phyloP scores from a whole-genome alignment of 176 grass and related monocot genomes.

The Oropetium thomaeum region DNA sequence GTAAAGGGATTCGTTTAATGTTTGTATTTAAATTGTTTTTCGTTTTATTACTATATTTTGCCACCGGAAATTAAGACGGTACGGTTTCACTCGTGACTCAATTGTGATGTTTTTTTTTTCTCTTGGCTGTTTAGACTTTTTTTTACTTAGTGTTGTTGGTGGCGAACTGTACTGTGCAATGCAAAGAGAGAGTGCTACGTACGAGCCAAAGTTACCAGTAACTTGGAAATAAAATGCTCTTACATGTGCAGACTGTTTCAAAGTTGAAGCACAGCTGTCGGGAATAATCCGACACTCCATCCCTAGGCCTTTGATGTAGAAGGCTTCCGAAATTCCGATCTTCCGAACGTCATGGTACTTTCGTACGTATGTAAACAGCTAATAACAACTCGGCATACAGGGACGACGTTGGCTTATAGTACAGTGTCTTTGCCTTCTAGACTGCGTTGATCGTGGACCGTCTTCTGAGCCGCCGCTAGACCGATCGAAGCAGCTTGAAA shows the following conservation, averaged over 20 bases:
- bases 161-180: too few relatives aligned
- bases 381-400: not conserved
- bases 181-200: too few relatives aligned
- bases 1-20: too few relatives aligned
- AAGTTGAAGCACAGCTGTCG: not conserved
- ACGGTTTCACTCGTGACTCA: too few relatives aligned
- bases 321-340: not conserved
- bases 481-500: not conserved
- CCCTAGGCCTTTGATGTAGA: not conserved
- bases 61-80: too few relatives aligned
- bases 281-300: not conserved
- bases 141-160: too few relatives aligned
- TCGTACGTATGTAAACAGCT: not conserved
- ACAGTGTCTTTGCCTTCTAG: too few relatives aligned
- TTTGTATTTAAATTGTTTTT: too few relatives aligned
- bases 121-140: too few relatives aligned
- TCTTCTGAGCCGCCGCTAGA: not conserved
- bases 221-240: not conserved
- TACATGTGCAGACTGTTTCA: not conserved
- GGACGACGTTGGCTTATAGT: not conserved
- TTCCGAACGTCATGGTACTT: not conserved
- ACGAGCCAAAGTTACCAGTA: not conserved
- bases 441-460: conserved; percentile 12
- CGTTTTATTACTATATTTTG: too few relatives aligned
- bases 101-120: too few relatives aligned